A percentile compares a stretch with the other conserved stretches of the same genome.
These are phyloP conservation scores for Clonostachys chloroleuca DNA, from an alignment of 2,329 filamentous ascomycete species.

Conservation along the genomic window DNA sequence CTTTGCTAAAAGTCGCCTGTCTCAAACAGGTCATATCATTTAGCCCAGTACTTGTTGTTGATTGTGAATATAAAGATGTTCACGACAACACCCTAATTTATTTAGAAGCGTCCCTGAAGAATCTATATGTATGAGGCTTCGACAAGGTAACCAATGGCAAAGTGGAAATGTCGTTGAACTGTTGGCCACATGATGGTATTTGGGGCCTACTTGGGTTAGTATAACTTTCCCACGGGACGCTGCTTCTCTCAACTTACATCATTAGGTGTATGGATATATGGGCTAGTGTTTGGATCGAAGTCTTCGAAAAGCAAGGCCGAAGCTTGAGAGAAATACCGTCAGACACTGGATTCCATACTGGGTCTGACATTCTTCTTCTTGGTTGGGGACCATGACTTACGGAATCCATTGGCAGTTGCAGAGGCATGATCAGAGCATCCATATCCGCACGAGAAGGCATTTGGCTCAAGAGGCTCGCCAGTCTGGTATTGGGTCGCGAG, in stretches of 20 bases:
- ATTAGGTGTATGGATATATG: constrained; percentile 22
- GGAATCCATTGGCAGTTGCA: constrained; percentile 28
- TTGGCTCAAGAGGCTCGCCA: constrained; percentile 18
- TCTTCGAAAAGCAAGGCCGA: constrained; percentile 30
- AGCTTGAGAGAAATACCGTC: constrained; percentile 16
- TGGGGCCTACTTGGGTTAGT: constrained; percentile 13
- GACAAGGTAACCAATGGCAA: constrained; percentile 28
- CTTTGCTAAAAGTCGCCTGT: too few relatives aligned
- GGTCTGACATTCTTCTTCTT: too few relatives aligned
- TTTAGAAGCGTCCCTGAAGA: not conserved
- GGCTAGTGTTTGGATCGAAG: constrained; percentile 15
- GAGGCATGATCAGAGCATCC: constrained; percentile 37
- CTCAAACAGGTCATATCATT: too few relatives aligned
- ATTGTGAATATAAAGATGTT: too few relatives aligned
- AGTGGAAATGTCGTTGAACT: constrained; percentile 24
- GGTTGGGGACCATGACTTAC: constrained; percentile 8
- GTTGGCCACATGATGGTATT: constrained; percentile 27
- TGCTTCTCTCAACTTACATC: constrained; percentile 20
- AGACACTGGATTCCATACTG: not conserved
- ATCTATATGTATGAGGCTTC: constrained; percentile 27
- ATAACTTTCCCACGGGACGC: too few relatives aligned
- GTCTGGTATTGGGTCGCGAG: constrained; percentile 20
- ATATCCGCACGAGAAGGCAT: constrained; percentile 33
- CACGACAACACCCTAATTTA: too few relatives aligned
- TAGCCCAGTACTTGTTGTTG: too few relatives aligned